Percentiles rank a stretch among this genome's conserved stretches.
Evolutionary conservation across 73 alveolate genomes (phyloP).

Genomic region (Paramecium biaurelia): DNA sequence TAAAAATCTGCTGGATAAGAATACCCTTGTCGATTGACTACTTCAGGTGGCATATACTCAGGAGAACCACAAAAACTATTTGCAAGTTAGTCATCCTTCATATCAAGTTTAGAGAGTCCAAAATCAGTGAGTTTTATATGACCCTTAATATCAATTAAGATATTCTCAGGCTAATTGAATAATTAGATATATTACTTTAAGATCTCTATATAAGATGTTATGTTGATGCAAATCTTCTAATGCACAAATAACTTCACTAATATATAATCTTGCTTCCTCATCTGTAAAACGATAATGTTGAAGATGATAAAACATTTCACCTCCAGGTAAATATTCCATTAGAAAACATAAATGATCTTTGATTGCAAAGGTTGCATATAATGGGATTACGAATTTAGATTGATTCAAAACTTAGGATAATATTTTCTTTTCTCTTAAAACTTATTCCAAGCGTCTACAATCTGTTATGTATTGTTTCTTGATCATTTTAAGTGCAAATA

Average conservation of each 20-base stretch:
- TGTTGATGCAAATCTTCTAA: slow-evolving; percentile 70
- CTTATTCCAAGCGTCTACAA: slow-evolving; percentile 56
- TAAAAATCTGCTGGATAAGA: slow-evolving; percentile 72
- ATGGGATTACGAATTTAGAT: slow-evolving; percentile 36
- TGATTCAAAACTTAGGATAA: slow-evolving; percentile 32
- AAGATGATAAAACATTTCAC: slow-evolving; percentile 73
- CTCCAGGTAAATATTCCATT: slow-evolving; percentile 86
- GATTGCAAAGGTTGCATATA: slow-evolving; percentile 58
- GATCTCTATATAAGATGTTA: slow-evolving; percentile 70
- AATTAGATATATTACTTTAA: slow-evolving; percentile 22
- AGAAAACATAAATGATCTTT: slow-evolving; percentile 60
- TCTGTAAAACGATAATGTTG: slow-evolving; percentile 59
- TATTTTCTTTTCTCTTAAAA: slow-evolving; percentile 57
- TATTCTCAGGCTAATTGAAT: slow-evolving; percentile 68
- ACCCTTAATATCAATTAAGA: slow-evolving; percentile 72
- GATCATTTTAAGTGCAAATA: slow-evolving; percentile 64
- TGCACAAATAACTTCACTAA: slow-evolving; percentile 66
- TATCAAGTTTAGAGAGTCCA: slow-evolving; percentile 70
- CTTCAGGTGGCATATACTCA: slow-evolving; percentile 79
- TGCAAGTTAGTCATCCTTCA: slow-evolving; percentile 61
- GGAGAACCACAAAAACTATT: slow-evolving; percentile 78
- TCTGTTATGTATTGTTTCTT: slow-evolving; percentile 53
- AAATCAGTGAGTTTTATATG: slow-evolving; percentile 73
- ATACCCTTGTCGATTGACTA: slow-evolving; percentile 65
- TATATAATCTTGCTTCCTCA: slow-evolving; percentile 61